Percentiles rank a stretch among this genome's conserved stretches.
Conservation (phyloP, 1,139 yeast species). For the Suhomyces kunorum region DNA sequence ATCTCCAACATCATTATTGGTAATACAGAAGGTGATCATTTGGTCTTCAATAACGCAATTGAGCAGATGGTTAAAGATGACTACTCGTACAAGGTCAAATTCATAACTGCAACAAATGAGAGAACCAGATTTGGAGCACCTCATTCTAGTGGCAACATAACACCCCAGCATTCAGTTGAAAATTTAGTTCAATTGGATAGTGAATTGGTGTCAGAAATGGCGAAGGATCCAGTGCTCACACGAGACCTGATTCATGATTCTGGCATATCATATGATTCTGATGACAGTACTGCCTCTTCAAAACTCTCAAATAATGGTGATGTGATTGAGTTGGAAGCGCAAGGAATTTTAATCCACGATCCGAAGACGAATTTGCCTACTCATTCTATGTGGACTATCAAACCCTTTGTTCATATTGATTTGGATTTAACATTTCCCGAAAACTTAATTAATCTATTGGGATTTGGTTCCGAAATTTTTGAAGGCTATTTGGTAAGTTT, state of each 20-base stretch:
- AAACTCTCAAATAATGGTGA: constrained; percentile 57
- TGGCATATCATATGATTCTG: constrained; percentile 13
- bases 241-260: constrained; percentile 8
- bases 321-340: constrained; percentile 81
- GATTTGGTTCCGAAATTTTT: constrained; percentile 86
- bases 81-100: constrained; percentile 74
- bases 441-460: constrained; percentile 68
- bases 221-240: background rate
- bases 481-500: constrained; percentile 69
- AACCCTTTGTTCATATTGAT: constrained; percentile 69
- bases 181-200: constrained; percentile 11
- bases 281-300: constrained; percentile 28
- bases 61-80: constrained; percentile 73
- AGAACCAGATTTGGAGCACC: constrained; percentile 10
- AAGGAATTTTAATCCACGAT: constrained; percentile 88
- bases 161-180: constrained; percentile 31
- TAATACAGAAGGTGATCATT: constrained; percentile 56
- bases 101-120: constrained; percentile 57
- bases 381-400: constrained; percentile 92
- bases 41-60: constrained; percentile 70
- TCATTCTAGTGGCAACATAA: constrained; percentile 23
- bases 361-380: constrained; percentile 58
- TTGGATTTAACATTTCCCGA: constrained; percentile 67
- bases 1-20: constrained; percentile 71
- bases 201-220: background rate